Evolutionary conservation across 169 alveolate species (phyloP), one percentile per base, ranked within the genome.

Genomic region (Plasmodium cynomolgi): DNA sequence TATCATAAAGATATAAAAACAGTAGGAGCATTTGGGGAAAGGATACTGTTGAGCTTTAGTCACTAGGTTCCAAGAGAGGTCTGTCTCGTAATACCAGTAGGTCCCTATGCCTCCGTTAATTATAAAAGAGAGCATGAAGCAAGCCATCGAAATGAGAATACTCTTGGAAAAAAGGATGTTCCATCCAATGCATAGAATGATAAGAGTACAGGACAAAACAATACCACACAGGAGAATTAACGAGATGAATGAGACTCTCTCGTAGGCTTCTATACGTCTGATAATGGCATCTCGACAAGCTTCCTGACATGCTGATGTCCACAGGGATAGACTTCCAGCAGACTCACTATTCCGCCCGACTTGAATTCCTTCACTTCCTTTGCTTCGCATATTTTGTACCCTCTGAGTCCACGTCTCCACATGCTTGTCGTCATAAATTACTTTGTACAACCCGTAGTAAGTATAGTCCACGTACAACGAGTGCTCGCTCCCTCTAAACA

Each of bases 81-180:
- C 93, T 5, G 93, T 86, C 44, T 86, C 93, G 68, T 86, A 86
- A 86, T 86, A 86, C 93, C 93, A 86, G 44, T 86, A 86, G 5
- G 86, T 77, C 9, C 93, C 93, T 20, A 86, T 31, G 1, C 93
- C 93, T 13, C 84, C 93, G 81, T 86, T 86, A 5, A 86, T 86
- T 13, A 86, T 58, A 86, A 86, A 86, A 20, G 93, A 50, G 17
- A 86, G 20, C 83, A 86, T 75, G 58, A 86, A 86, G 9, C 79
- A 86, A 6, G 82, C 93, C 93, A 86, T 86, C 15, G 83, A 86
- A 75, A 86, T 75, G 23, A 86, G 47, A 54, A 86, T 86, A 39
- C 81, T 86, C 44, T 86, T 86, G 20, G 84, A 47, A 56, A 86
- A 86, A 17, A 86, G 71, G 13, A 86, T 75, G 37, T 77, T 86